Conservation (phyloP, 768 basidiomycete genomes). For the Suillus clintonianus region DNA sequence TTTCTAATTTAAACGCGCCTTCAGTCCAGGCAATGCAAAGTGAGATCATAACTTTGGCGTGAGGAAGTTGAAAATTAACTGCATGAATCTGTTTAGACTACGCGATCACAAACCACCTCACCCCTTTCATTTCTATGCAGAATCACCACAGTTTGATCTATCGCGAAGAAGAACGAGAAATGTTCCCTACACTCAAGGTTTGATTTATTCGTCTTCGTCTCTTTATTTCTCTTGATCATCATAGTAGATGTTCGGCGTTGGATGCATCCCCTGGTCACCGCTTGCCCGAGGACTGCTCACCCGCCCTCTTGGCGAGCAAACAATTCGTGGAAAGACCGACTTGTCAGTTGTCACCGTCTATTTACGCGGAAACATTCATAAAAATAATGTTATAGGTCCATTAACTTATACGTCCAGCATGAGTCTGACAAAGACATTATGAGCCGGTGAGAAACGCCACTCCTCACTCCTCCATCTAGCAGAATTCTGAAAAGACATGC, state of each 20-base stretch:
- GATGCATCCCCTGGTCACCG: constrained; percentile 62
- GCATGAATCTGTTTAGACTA: constrained; percentile 42
- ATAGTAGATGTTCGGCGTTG: constrained; percentile 50
- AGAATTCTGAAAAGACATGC: constrained; percentile 2
- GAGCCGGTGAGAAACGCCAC: constrained; percentile 33
- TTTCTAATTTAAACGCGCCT: background rate
- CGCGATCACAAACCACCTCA: constrained; percentile 56
- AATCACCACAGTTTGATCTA: constrained; percentile 64
- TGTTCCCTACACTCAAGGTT: constrained; percentile 61
- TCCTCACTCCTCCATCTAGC: constrained; percentile 4
- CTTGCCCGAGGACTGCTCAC: constrained; percentile 52
- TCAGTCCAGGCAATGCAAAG: constrained; percentile 60
- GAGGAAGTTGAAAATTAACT: background rate
- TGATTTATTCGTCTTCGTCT: background rate
- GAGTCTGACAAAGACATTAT: constrained; percentile 39
- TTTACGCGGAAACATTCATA: background rate
- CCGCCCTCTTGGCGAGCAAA: constrained; percentile 40
- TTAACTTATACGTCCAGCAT: constrained; percentile 17
- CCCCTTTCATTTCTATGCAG: constrained; percentile 70
- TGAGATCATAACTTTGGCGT: constrained; percentile 19
- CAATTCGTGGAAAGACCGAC: constrained; percentile 42
- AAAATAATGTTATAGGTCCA: constrained; percentile 11
- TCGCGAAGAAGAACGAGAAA: constrained; percentile 65
- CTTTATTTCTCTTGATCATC: background rate
- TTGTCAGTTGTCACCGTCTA: constrained; percentile 10